Evolutionary conservation across 495 filamentous ascomycete genomes (phyloP).

Genomic region (Aspergillus homomorphus): DNA sequence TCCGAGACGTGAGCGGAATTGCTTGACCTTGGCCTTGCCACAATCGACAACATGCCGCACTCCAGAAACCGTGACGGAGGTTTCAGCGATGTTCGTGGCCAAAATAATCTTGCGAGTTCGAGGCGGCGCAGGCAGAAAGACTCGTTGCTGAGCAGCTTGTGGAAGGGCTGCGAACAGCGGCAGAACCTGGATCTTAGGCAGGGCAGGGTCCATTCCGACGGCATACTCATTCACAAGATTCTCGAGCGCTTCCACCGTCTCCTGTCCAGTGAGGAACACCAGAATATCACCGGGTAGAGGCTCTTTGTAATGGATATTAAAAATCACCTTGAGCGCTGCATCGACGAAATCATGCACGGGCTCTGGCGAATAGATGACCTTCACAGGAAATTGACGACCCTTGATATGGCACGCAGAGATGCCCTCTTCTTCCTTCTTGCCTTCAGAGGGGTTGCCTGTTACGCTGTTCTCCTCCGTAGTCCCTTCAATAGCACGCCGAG

Average conservation of each 20-base stretch:
- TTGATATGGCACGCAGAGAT: constrained; percentile 69
- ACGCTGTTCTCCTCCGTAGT: constrained; percentile 7
- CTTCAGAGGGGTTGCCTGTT: background rate
- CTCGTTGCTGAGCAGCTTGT: constrained; percentile 75
- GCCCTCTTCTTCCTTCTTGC: constrained; percentile 19
- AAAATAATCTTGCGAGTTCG: constrained; percentile 85
- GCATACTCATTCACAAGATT: constrained; percentile 78
- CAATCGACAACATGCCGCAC: constrained; percentile 90
- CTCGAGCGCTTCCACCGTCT: constrained; percentile 82
- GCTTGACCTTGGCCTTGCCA: constrained; percentile 91
- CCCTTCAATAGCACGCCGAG: constrained; percentile 12
- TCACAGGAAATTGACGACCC: constrained; percentile 85
- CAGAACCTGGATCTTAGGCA: constrained; percentile 73
- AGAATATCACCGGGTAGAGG: constrained; percentile 90
- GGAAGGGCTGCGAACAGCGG: constrained; percentile 72
- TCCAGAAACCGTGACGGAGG: constrained; percentile 92
- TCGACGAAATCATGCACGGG: constrained; percentile 84
- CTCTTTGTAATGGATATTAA: constrained; percentile 83
- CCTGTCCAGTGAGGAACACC: constrained; percentile 90
- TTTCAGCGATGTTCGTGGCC: constrained; percentile 96
- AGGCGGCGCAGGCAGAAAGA: constrained; percentile 74
- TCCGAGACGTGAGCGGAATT: constrained; percentile 79
- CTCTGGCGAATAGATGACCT: constrained; percentile 69
- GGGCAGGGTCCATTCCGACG: constrained; percentile 59
- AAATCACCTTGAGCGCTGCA: constrained; percentile 74